phyloP scores from a whole-genome alignment of 208 protist species.

The Balamuthia mandrillaris region DNA sequence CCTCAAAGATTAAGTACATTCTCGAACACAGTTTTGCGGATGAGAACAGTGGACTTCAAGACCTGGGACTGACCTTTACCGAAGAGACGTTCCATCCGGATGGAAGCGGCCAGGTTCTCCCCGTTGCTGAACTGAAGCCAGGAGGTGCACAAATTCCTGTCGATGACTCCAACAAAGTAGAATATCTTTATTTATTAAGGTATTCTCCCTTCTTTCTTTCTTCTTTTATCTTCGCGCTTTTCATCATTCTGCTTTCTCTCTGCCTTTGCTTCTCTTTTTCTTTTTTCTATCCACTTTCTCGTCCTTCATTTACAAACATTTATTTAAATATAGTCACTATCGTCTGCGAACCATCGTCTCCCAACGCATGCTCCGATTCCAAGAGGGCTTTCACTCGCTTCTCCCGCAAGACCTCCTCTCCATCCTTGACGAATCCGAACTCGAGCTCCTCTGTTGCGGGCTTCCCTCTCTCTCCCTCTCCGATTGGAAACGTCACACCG shows the following conservation, averaged over 20 bases:
- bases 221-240: no score
- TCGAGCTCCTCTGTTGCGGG: conserved; percentile 67
- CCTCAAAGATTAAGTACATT: neutral
- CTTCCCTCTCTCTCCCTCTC: conserved; percentile 58
- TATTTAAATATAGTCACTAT: neutral
- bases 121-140: conserved; percentile 83
- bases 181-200: conserved; percentile 93
- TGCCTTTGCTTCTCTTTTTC: no score
- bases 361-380: conserved; percentile 61
- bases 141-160: conserved; percentile 86
- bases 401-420: conserved; percentile 63
- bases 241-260: no score
- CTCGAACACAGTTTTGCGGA: neutral
- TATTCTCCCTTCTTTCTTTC: neutral
- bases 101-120: neutral
- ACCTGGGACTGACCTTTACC: neutral
- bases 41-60: no score
- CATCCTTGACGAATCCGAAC: conserved; percentile 65
- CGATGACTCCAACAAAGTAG: conserved; percentile 86
- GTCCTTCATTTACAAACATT: no score
- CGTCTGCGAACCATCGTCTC: neutral
- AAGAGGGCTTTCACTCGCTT: conserved; percentile 56
- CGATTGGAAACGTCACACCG: no score
- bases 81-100: conserved; percentile 13
- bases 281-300: no score